These are phyloP conservation scores for Metschnikowia vanudenii DNA, from an alignment of 805 yeast genomes.

Conservation along the genomic window DNA sequence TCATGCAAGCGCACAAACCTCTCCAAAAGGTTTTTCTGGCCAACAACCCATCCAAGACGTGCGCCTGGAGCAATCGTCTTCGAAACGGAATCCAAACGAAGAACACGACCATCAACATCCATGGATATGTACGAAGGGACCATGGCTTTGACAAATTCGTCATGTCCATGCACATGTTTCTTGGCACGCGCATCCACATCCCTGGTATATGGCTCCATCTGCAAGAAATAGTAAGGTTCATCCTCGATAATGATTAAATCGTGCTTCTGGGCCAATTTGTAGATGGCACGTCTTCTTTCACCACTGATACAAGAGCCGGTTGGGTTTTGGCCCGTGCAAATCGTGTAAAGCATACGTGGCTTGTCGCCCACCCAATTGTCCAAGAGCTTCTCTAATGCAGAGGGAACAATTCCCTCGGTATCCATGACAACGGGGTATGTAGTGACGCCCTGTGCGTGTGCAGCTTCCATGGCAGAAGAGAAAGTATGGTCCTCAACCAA, in stretches of 20 bases:
- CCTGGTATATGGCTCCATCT: conserved; percentile 74
- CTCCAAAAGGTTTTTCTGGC: conserved; percentile 61
- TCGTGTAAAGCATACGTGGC: conserved; percentile 86
- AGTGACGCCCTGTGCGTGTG: conserved; percentile 65
- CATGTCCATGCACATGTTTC: conserved; percentile 45
- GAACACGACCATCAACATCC: conserved; percentile 86
- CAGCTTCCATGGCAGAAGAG: conserved; percentile 81
- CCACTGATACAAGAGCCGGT: conserved; percentile 81
- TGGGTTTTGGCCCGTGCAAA: conserved; percentile 97
- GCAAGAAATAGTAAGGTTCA: conserved; percentile 96
- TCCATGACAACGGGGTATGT: conserved; percentile 79
- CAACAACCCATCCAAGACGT: conserved; percentile 88
- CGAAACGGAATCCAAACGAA: conserved; percentile 86
- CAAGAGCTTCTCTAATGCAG: conserved; percentile 57
- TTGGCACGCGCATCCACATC: conserved; percentile 36
- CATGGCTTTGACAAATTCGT: conserved; percentile 63
- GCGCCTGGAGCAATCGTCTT: conserved; percentile 90
- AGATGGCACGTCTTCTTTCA: conserved; percentile 76
- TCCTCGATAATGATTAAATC: conserved; percentile 89
- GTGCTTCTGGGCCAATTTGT: conserved; percentile 76
- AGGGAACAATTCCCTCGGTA: conserved; percentile 73
- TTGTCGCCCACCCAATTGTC: conserved; percentile 70
- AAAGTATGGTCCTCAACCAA: conserved; percentile 81
- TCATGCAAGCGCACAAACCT: conserved; percentile 72
- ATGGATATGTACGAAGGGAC: conserved; percentile 72